Conservation (phyloP, 139 green algal species). For the Edaphochlamys debaryana region DNA sequence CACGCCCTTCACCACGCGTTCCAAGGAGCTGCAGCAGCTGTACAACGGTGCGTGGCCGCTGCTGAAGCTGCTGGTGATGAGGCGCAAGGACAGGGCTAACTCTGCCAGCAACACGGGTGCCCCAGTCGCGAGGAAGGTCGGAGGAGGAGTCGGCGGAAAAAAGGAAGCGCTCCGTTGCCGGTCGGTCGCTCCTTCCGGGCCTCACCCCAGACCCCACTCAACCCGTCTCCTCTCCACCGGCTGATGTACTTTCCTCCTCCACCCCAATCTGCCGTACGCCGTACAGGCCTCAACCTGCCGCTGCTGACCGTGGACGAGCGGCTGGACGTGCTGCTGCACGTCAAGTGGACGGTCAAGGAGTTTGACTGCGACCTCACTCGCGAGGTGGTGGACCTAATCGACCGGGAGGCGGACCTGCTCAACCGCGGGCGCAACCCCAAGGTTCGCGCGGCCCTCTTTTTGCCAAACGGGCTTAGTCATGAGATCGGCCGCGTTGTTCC, state of each 20-base stretch:
- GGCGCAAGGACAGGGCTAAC: no score
- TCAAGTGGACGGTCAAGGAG: slow-evolving; percentile 88
- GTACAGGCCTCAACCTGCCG: slow-evolving; percentile 54
- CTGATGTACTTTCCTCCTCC: not conserved
- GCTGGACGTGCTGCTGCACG: slow-evolving; percentile 89
- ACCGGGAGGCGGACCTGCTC: slow-evolving; percentile 89
- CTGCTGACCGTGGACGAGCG: slow-evolving; percentile 78
- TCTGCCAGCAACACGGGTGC: no score
- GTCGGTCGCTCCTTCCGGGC: no score
- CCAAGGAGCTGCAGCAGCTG: slow-evolving; percentile 83
- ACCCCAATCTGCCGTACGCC: not conserved
- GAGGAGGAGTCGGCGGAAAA: no score
- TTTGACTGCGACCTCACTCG: slow-evolving; percentile 85
- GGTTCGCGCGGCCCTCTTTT: no score
- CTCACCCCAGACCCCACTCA: no score
- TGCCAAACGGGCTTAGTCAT: no score
- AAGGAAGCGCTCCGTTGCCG: no score
- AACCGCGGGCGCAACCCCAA: slow-evolving; percentile 63
- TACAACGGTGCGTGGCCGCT: slow-evolving; percentile 70
- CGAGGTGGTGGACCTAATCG: slow-evolving; percentile 85
- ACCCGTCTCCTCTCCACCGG: no score
- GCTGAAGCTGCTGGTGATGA: not conserved
- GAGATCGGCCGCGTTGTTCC: no score
- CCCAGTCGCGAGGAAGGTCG: no score
- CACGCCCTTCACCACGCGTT: slow-evolving; percentile 82